These are phyloP conservation scores for Botrytis pseudocinerea DNA, from an alignment of 2,329 filamentous ascomycete genomes.

Conservation along the genomic window DNA sequence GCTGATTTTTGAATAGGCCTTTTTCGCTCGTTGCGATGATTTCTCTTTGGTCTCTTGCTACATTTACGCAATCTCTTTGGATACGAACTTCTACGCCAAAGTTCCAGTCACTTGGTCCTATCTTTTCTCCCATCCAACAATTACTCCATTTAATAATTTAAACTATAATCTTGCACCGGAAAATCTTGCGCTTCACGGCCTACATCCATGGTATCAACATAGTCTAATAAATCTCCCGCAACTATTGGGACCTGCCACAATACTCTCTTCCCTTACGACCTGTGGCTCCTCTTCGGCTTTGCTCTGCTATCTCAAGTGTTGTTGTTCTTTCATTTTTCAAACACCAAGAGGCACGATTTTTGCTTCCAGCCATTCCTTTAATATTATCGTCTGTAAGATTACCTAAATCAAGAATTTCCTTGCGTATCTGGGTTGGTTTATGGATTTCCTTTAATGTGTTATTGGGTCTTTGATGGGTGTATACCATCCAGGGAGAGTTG, in stretches of 20 bases:
- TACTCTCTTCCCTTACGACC: constrained; percentile 61
- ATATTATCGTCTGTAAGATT: constrained; percentile 71
- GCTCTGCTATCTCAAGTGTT: constrained; percentile 72
- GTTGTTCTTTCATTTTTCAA: constrained; percentile 71
- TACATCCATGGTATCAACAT: constrained; percentile 80
- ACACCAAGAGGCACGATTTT: constrained; percentile 78
- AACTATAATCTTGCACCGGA: constrained; percentile 69
- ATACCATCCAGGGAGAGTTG: constrained; percentile 78
- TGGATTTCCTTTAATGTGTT: constrained; percentile 72
- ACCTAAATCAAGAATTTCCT: constrained; percentile 53
- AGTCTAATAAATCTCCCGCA: constrained; percentile 69
- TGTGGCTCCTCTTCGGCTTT: constrained; percentile 61
- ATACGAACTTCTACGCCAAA: constrained; percentile 79
- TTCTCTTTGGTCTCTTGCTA: constrained; percentile 65
- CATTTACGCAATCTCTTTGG: constrained; percentile 71
- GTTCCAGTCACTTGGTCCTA: constrained; percentile 64
- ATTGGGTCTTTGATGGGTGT: constrained; percentile 75
- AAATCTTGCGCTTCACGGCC: constrained; percentile 73
- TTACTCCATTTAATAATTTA: constrained; percentile 78
- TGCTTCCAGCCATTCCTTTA: constrained; percentile 74
- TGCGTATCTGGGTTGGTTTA: constrained; percentile 56
- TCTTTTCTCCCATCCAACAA: constrained; percentile 63
- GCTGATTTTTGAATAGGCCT: constrained; percentile 47
- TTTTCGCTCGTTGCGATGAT: constrained; percentile 63
- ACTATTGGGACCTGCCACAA: constrained; percentile 68